Percentiles rank a stretch among this genome's conserved stretches.
These are phyloP conservation scores for Cerrena zonata DNA, from an alignment of 1,284 basidiomycete genomes.

Conservation along the genomic window DNA sequence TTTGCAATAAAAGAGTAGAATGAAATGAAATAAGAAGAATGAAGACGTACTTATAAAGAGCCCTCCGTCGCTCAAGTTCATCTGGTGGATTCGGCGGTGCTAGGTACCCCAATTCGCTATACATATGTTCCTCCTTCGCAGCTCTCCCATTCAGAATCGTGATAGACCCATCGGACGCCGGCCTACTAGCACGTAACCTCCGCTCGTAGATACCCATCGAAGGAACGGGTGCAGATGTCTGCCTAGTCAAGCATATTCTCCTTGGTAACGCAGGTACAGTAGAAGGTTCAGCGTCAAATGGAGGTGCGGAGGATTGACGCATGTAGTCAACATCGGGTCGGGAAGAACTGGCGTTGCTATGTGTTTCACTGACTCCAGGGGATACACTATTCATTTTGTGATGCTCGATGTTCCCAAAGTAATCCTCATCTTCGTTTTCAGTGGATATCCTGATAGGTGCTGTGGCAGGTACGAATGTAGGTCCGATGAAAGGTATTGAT, in stretches of 20 bases:
- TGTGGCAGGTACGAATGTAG: conserved; percentile 22
- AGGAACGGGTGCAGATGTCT: conserved; percentile 56
- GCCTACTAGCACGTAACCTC: conserved; percentile 33
- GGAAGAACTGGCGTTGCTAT: background rate
- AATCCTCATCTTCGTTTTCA: conserved; percentile 24
- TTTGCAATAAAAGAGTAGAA: background rate
- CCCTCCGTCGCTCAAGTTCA: conserved; percentile 73
- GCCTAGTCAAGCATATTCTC: conserved; percentile 50
- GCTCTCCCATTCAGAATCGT: conserved; percentile 39
- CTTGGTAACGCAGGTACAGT: conserved; percentile 44
- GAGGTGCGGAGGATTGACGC: conserved; percentile 25
- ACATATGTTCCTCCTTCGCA: conserved; percentile 60
- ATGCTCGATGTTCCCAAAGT: conserved; percentile 24
- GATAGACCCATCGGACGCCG: conserved; percentile 30
- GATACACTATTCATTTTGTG: conserved; percentile 3
- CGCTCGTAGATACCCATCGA: conserved; percentile 35
- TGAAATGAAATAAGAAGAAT: background rate
- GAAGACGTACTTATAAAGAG: conserved; percentile 66
- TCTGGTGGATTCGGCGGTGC: conserved; percentile 76
- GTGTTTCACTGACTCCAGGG: conserved; percentile 1
- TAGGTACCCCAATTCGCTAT: conserved; percentile 62
- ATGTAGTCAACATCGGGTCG: conserved; percentile 16
- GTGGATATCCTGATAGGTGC: conserved; percentile 19
- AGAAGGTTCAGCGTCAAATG: conserved; percentile 19
- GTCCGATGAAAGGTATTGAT: conserved; percentile 12